A percentile compares a stretch with the other conserved stretches of the same genome.
Conservation (phyloP, 2,329 filamentous ascomycete species). For the Cladophialophora exuberans region DNA sequence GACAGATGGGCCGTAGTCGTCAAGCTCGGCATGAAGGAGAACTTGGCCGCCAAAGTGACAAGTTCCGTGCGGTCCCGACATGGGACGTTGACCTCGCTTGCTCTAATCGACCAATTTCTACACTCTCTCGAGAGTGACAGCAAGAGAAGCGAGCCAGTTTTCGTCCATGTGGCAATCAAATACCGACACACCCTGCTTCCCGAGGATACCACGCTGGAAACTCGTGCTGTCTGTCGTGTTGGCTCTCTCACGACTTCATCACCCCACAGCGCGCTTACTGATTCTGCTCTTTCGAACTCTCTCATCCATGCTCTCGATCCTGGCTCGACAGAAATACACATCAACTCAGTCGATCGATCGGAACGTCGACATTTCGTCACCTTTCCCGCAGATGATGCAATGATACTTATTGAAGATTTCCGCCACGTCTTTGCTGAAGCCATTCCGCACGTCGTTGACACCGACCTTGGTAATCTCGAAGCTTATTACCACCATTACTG, state of each 20-base stretch:
- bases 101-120: slow-evolving; percentile 26
- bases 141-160: slow-evolving; percentile 19
- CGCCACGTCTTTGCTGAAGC: slow-evolving; percentile 10
- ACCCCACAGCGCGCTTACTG: not conserved
- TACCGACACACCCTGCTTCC: slow-evolving; percentile 23
- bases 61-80: slow-evolving; percentile 14
- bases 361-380: not conserved
- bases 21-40: slow-evolving; percentile 28
- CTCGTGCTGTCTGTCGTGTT: slow-evolving; percentile 7
- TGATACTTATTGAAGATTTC: slow-evolving; percentile 19
- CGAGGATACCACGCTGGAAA: slow-evolving; percentile 13
- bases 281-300: not conserved
- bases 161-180: slow-evolving; percentile 17
- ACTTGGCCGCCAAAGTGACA: slow-evolving; percentile 20
- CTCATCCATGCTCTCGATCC: slow-evolving; percentile 18
- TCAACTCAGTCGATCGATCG: slow-evolving; percentile 3
- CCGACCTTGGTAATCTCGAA: slow-evolving; percentile 15
- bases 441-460: not conserved
- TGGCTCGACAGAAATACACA: slow-evolving; percentile 1
- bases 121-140: slow-evolving; percentile 24
- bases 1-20: slow-evolving; percentile 36
- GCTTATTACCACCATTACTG: slow-evolving; percentile 6
- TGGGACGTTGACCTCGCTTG: slow-evolving; percentile 15
- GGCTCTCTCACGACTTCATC: not conserved
- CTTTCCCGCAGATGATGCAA: slow-evolving; percentile 7